phyloP scores from a whole-genome alignment of 768 basidiomycete species.

The Lactifluus piperatus region DNA sequence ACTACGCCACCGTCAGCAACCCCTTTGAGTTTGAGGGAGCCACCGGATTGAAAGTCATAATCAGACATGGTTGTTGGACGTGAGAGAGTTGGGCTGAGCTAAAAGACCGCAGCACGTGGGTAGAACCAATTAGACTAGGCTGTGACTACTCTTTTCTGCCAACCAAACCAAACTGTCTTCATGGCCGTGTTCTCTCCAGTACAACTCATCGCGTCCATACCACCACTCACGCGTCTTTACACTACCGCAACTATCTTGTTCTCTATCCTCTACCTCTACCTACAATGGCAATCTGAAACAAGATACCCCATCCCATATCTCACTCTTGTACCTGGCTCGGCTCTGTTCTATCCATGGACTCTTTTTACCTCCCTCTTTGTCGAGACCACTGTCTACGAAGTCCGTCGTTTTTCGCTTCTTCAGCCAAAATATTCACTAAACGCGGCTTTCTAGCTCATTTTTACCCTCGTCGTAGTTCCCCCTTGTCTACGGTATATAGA shows the following conservation, averaged over 20 bases:
- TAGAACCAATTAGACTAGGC: too few relatives aligned
- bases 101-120: background rate
- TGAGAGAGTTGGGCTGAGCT: background rate
- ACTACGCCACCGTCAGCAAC: slow-evolving; percentile 70
- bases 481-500: slow-evolving; percentile 86
- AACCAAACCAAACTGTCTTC: too few relatives aligned
- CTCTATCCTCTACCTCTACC: slow-evolving; percentile 56
- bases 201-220: slow-evolving; percentile 59
- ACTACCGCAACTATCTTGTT: slow-evolving; percentile 50
- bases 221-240: slow-evolving; percentile 70
- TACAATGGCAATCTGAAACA: slow-evolving; percentile 43
- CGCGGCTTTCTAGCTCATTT: slow-evolving; percentile 48
- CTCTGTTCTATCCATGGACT: slow-evolving; percentile 87
- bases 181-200: slow-evolving; percentile 78
- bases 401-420: slow-evolving; percentile 30
- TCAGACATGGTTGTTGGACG: slow-evolving; percentile 57
- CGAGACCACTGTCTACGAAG: slow-evolving; percentile 79
- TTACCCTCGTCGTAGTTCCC: slow-evolving; percentile 70
- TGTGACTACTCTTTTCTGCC: too few relatives aligned
- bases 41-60: slow-evolving; percentile 78
- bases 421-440: slow-evolving; percentile 6
- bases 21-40: slow-evolving; percentile 85
- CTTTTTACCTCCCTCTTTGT: slow-evolving; percentile 83
- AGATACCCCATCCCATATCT: slow-evolving; percentile 51
- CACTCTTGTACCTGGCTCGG: slow-evolving; percentile 71